phyloP scores from a whole-genome alignment of 2,329 filamentous ascomycete genomes.

The Myriangium duriaei region DNA sequence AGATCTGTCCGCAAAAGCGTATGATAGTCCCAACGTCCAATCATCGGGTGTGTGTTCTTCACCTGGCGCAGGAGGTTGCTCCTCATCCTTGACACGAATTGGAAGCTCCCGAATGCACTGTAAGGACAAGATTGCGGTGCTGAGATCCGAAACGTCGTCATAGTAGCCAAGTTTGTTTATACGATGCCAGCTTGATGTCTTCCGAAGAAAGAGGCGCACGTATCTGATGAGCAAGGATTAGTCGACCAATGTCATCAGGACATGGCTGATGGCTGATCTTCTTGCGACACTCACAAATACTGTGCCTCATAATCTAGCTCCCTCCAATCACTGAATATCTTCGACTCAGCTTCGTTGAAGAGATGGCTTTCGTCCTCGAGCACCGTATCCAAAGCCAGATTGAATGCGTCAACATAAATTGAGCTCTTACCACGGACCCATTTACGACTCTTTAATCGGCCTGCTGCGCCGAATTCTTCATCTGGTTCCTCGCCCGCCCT shows the following conservation, averaged over 20 bases:
- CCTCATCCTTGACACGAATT: slow-evolving; percentile 21
- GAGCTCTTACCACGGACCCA: slow-evolving; percentile 74
- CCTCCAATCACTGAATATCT: slow-evolving; percentile 67
- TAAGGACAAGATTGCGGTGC: slow-evolving; percentile 51
- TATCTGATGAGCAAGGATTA: too few relatives aligned
- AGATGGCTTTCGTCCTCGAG: slow-evolving; percentile 78
- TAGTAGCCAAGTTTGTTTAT: slow-evolving; percentile 66
- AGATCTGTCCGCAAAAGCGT: slow-evolving; percentile 71
- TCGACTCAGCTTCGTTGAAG: slow-evolving; percentile 66
- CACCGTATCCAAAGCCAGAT: slow-evolving; percentile 79
- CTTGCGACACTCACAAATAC: too few relatives aligned
- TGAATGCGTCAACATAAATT: slow-evolving; percentile 96
- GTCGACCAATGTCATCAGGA: background rate
- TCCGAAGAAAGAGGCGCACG: slow-evolving; percentile 82
- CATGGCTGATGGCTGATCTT: background rate
- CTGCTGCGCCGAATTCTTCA: slow-evolving; percentile 24
- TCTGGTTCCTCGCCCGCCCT: slow-evolving; percentile 42
- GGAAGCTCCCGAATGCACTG: slow-evolving; percentile 49
- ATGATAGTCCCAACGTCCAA: slow-evolving; percentile 41
- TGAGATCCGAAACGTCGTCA: slow-evolving; percentile 66
- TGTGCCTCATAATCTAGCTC: slow-evolving; percentile 69
- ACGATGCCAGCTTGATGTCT: slow-evolving; percentile 84
- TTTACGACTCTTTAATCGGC: slow-evolving; percentile 42
- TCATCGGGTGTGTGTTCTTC: slow-evolving; percentile 37
- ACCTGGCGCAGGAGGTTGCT: slow-evolving; percentile 30